Evolutionary conservation across 2,329 filamentous ascomycete genomes (phyloP).

Genomic region (Coniochaeta sp.): DNA sequence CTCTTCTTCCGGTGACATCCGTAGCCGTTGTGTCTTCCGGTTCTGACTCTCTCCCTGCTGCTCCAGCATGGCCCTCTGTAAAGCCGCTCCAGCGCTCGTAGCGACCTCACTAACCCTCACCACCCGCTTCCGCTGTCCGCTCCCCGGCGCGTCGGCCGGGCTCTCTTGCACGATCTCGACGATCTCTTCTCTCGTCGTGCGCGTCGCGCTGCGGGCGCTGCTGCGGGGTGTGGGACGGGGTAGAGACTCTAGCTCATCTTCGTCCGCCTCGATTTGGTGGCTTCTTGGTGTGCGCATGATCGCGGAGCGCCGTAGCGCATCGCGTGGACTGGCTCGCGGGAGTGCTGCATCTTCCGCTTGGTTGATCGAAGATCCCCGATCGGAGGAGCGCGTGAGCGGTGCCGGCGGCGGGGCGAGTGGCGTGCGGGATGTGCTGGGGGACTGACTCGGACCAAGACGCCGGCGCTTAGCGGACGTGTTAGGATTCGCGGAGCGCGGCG

Average conservation of each 20-base stretch:
- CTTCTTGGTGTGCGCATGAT: neutral
- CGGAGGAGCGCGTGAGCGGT: neutral
- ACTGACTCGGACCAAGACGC: conserved; percentile 21
- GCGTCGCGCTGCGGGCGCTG: neutral
- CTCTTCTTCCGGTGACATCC: conserved; percentile 5
- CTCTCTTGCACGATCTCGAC: conserved; percentile 45
- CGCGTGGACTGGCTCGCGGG: neutral
- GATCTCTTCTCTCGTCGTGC: neutral
- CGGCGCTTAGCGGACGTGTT: conserved; percentile 43
- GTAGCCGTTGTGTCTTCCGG: conserved; percentile 8
- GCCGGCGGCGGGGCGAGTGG: conserved; percentile 4
- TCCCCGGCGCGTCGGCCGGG: conserved; percentile 47
- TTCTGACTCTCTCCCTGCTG: conserved; percentile 16
- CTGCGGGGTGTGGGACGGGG: neutral
- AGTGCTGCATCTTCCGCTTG: no score
- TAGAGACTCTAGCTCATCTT: conserved; percentile 11
- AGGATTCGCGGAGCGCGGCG: conserved; percentile 28
- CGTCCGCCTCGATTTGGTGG: conserved; percentile 4
- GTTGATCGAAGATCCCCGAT: no score
- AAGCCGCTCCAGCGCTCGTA: conserved; percentile 25
- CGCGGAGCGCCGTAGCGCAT: neutral
- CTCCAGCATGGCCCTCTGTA: conserved; percentile 29
- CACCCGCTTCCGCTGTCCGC: conserved; percentile 39
- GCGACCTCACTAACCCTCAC: conserved; percentile 23
- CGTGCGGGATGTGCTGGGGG: conserved; percentile 7